Conservation (phyloP, 2,329 filamentous ascomycete genomes). For the Exserohilum rostratum region DNA sequence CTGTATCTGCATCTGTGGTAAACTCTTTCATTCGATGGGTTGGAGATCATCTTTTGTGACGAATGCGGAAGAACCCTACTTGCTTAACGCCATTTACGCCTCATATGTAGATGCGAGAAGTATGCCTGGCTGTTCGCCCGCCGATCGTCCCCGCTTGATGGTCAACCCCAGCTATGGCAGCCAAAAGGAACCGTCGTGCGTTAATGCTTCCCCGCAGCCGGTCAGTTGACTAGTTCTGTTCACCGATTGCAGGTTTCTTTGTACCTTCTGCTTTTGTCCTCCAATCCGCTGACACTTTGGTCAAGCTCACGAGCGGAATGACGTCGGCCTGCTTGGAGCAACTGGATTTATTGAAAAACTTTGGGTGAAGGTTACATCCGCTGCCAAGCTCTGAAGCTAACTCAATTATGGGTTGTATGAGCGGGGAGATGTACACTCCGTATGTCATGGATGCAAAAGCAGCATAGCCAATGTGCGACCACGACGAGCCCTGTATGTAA, state of each 20-base stretch:
- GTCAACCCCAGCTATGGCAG: slow-evolving; percentile 3
- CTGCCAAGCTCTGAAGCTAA: slow-evolving; percentile 14
- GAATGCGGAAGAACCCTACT: too few relatives aligned
- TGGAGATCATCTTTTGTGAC: too few relatives aligned
- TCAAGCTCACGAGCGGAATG: slow-evolving; percentile 19
- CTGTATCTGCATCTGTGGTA: not conserved
- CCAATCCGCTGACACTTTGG: slow-evolving; percentile 11
- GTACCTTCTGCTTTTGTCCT: slow-evolving; percentile 18
- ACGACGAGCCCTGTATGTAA: not conserved
- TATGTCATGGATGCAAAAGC: slow-evolving; percentile 16
- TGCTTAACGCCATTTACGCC: not conserved
- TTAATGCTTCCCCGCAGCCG: not conserved
- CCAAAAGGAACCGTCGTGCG: not conserved
- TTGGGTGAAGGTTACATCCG: slow-evolving; percentile 35
- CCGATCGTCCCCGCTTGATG: slow-evolving; percentile 12
- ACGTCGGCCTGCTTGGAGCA: slow-evolving; percentile 22
- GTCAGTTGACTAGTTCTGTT: slow-evolving; percentile 10
- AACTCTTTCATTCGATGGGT: too few relatives aligned
- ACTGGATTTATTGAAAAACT: slow-evolving; percentile 18
- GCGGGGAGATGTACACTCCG: slow-evolving; percentile 39
- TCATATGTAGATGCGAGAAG: not conserved
- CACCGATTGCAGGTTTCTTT: not conserved
- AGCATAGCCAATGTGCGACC: slow-evolving; percentile 8
- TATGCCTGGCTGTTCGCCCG: slow-evolving; percentile 8
- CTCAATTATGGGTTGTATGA: slow-evolving; percentile 29